Percentiles rank a stretch among this genome's conserved stretches.
Conservation (phyloP, 495 filamentous ascomycete species). For the Penicillium riverlandense region DNA sequence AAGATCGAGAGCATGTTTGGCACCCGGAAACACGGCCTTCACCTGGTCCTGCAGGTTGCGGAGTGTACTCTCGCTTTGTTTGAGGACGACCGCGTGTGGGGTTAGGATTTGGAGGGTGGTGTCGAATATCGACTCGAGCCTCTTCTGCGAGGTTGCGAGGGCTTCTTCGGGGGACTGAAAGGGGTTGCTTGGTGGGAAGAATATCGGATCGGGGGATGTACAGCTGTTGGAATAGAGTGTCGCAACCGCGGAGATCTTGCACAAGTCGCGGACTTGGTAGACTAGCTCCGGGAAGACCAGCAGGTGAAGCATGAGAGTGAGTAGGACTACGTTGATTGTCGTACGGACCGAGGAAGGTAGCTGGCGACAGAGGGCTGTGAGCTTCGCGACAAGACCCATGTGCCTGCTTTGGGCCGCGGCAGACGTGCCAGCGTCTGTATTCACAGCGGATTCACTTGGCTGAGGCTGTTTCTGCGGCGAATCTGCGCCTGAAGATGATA, state of each 20-base stretch:
- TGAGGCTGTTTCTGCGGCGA: neutral
- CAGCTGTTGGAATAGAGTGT: slow-evolving; percentile 31
- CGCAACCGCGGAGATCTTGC: slow-evolving; percentile 18
- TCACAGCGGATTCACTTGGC: neutral
- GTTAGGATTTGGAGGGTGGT: slow-evolving; percentile 23
- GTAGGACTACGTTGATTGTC: slow-evolving; percentile 24
- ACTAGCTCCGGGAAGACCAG: slow-evolving; percentile 35
- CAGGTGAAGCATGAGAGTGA: slow-evolving; percentile 28
- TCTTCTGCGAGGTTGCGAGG: slow-evolving; percentile 18
- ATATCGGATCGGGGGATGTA: slow-evolving; percentile 5
- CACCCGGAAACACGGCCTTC: slow-evolving; percentile 24
- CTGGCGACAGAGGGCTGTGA: neutral
- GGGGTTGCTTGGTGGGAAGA: slow-evolving; percentile 3
- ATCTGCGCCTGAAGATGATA: slow-evolving; percentile 2
- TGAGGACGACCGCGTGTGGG: slow-evolving; percentile 20
- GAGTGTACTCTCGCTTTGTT: slow-evolving; percentile 30
- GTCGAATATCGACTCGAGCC: slow-evolving; percentile 28
- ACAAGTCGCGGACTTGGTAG: slow-evolving; percentile 28
- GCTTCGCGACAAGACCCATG: neutral
- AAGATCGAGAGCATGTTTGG: slow-evolving; percentile 31
- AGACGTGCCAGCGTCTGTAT: slow-evolving; percentile 7
- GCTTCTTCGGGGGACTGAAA: slow-evolving; percentile 14
- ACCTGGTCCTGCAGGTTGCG: slow-evolving; percentile 23
- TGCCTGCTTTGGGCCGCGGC: neutral
- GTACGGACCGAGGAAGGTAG: slow-evolving; percentile 12